Evolutionary conservation across 768 basidiomycete species (phyloP), one percentile per base, ranked within the genome.

Genomic region (Hortiboletus flavorubellus): DNA sequence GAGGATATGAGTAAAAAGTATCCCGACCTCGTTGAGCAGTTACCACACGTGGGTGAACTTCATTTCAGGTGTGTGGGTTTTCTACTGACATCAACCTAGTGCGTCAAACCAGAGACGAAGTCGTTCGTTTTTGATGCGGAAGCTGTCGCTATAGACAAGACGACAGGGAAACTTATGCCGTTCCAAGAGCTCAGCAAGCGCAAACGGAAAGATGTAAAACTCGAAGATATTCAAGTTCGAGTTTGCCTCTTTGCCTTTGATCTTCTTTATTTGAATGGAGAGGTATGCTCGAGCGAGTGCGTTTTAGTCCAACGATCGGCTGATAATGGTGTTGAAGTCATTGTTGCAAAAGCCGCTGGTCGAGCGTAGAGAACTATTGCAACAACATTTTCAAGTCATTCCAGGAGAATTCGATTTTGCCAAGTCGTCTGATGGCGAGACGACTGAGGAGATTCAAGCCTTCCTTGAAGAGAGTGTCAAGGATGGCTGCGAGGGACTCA

Each of bases 1-100:
- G 97, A 99, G 71, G 94, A 99, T 63, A 99, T 98, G 97, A 94
- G 89, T 69, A 93, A 93, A 70, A 99, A 99, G 68, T 99, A 98
- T 74, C 97, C 97, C 0, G 97, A 99, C 76, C 78, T 99, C n/a
- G 84, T 97, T 11, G 91, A 93, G 57, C 94, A 98, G 67, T 78
- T 98, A 18, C 93, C 95, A 5, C 82, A 81, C 46, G 96, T 94
- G 55, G 45, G 76, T 64, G 9, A 37, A 35, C 42, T n/a, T 12
- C 51, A 9, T 41, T 54, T 49, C 8, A 9, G 4, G 8, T 15
- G 16, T 40, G 37, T 50, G 21, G 4, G 15, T 40, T 39, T 18
- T 35, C 38, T 26, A 39, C 44, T 59, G 48, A 68, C 41, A 38
- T 12, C 38, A 12, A 18, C 43, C 21, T 64, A 98, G 95, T 93